phyloP scores from a whole-genome alignment of 768 basidiomycete species.

The Pleurotus giganteus region DNA sequence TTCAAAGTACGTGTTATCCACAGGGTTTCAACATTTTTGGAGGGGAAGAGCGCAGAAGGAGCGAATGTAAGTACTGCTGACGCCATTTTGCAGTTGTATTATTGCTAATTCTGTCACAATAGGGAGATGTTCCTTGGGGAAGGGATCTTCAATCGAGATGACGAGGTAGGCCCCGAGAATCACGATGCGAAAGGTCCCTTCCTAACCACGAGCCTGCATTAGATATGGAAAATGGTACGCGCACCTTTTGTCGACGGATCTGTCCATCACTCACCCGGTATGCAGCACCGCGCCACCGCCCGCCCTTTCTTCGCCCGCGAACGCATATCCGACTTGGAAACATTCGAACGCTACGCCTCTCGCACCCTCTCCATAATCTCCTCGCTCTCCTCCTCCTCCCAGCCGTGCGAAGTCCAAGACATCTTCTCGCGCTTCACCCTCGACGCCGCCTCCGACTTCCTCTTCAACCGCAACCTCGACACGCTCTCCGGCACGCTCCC shows the following conservation, averaged over 20 bases:
- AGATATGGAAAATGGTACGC: conserved; percentile 62
- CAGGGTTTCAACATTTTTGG: conserved; percentile 69
- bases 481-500: conserved; percentile 58
- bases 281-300: conserved; percentile 61
- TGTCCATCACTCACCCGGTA: conserved; percentile 1
- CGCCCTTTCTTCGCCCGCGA: conserved; percentile 78
- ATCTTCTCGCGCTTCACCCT: conserved; percentile 66
- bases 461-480: conserved; percentile 65
- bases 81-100: neutral
- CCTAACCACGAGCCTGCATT: neutral
- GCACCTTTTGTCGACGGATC: neutral
- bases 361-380: conserved; percentile 51
- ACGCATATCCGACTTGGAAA: conserved; percentile 65
- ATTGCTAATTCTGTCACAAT: conserved; percentile 10
- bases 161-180: conserved; percentile 54
- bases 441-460: conserved; percentile 70
- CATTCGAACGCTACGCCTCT: conserved; percentile 55
- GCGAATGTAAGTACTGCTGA: conserved; percentile 46
- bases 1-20: conserved; percentile 59
- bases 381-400: conserved; percentile 29
- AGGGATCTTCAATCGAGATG: conserved; percentile 79
- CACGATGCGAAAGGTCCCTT: neutral
- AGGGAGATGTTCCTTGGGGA: conserved; percentile 66
- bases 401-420: conserved; percentile 65
- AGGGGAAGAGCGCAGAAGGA: conserved; percentile 63